Conservation (phyloP, 768 basidiomycete genomes). For the Kondoa subrosea region DNA sequence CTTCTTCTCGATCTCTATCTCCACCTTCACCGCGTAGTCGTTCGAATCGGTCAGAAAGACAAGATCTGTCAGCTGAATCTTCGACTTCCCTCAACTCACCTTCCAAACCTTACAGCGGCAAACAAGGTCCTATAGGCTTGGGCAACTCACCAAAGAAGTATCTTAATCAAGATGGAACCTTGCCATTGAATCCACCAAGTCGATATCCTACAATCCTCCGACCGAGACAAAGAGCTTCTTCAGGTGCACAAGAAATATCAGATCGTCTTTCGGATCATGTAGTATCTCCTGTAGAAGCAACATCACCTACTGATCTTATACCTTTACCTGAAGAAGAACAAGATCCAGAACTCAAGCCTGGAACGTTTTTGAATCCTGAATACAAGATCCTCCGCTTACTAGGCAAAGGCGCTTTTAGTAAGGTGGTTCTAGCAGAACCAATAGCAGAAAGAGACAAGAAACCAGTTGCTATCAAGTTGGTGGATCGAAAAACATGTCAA, state of each 20-base stretch:
- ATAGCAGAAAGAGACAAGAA: constrained; percentile 22
- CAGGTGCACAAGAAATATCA: background rate
- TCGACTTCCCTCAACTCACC: background rate
- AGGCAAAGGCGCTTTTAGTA: constrained; percentile 57
- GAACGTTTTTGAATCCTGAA: constrained; percentile 5
- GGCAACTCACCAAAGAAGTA: background rate
- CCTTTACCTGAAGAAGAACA: background rate
- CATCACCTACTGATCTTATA: background rate
- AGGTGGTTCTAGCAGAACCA: constrained; percentile 52
- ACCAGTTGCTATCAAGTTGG: constrained; percentile 44
- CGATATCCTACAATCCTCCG: background rate
- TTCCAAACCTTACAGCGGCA: background rate
- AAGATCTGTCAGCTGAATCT: background rate
- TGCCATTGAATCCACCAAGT: constrained; percentile 1
- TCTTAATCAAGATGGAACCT: background rate
- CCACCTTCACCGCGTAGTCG: background rate
- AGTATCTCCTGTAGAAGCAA: background rate
- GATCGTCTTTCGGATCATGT: background rate
- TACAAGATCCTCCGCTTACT: constrained; percentile 38
- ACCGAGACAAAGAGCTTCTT: background rate
- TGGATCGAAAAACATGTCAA: constrained; percentile 36
- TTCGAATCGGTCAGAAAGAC: background rate
- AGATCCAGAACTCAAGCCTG: constrained; percentile 11
- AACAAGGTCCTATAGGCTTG: background rate
- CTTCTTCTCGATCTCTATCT: background rate